Percentiles rank a stretch among this genome's conserved stretches.
These are phyloP conservation scores for Helminthosporium solani DNA, from an alignment of 2,329 filamentous ascomycete species.

Conservation along the genomic window DNA sequence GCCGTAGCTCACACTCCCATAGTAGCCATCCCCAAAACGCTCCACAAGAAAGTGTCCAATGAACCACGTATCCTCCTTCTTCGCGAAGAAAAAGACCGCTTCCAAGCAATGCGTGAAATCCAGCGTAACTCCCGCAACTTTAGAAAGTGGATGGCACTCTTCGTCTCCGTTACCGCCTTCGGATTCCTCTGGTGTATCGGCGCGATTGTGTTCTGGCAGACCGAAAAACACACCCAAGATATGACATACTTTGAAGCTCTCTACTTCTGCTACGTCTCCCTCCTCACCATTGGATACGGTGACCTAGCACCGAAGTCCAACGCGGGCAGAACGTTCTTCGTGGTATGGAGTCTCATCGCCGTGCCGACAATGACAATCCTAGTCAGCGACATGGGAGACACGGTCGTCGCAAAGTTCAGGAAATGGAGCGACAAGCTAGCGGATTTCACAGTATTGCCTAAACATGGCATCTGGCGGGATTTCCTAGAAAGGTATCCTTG, in stretches of 20 bases:
- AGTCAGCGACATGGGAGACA: slow-evolving; percentile 64
- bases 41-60: neutral
- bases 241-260: slow-evolving; percentile 77
- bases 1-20: slow-evolving; percentile 7
- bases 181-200: slow-evolving; percentile 77
- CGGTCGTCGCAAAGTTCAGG: slow-evolving; percentile 69
- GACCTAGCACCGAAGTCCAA: slow-evolving; percentile 76
- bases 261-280: slow-evolving; percentile 82
- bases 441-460: slow-evolving; percentile 66
- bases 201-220: slow-evolving; percentile 70
- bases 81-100: slow-evolving; percentile 64
- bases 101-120: slow-evolving; percentile 78
- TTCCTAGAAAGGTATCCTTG: slow-evolving; percentile 53
- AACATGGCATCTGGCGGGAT: slow-evolving; percentile 56
- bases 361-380: slow-evolving; percentile 87
- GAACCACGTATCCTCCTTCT: slow-evolving; percentile 56
- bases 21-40: slow-evolving; percentile 7
- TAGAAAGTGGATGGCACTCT: slow-evolving; percentile 70
- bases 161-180: slow-evolving; percentile 68
- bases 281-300: slow-evolving; percentile 86
- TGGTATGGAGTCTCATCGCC: slow-evolving; percentile 87
- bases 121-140: slow-evolving; percentile 65
- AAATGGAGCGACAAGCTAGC: slow-evolving; percentile 61
- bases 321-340: slow-evolving; percentile 79
- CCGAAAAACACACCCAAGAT: slow-evolving; percentile 55